Base-by-base conservation (phyloP, 2,329 filamentous ascomycete genomes). In the Dryadomyces quercus-mongolicae region DNA sequence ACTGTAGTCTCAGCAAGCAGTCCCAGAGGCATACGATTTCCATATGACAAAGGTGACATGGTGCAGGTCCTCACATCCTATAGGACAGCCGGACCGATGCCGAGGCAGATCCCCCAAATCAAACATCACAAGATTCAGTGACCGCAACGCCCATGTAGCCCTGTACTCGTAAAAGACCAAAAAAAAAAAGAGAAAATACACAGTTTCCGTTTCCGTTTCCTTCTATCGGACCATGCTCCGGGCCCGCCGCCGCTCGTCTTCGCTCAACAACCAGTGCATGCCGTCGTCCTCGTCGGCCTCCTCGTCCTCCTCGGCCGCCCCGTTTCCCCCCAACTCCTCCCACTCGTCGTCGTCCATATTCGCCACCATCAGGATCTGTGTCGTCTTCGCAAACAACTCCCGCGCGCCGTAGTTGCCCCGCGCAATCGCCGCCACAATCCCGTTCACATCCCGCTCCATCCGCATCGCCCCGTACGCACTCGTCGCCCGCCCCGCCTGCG, bases 291-390 rank as follows among this genome's bases (percentile, higher is more conserved):
- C n/a, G 40, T 25, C 42, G 21, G 74, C 18, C 47, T 18, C 22
- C 78, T 21, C 72, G 55, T 36, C 50, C 54, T 9, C 53, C 54
- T 40, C 18, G 47, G 18, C 21, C 49, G 22, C 3, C 47, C n/a
- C 50, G 18, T 51, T 56, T 18, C 36, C 55, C 10, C 36, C 55
- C 10, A 91, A 68, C 67, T 93, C 89, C 49, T 92, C 87, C 87
- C 90, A 95, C 69, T 96, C 92, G 55, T 96, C 91, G 38, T 93
- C 88, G 66, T 96, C 91, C 89, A 96, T 94, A 61, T 91, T 92
- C 65, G 92, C 83, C 16, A 95, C 81, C 74, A 94, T 81, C 55
- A 86, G 81, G 62, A 95, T 84, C 74, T 96, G 89, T 56, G 78
- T 76, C 55, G 86, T 87, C 63, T 84, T 81, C 31, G 78, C 75